Percentiles rank a stretch among this genome's conserved stretches.
Conservation (phyloP, 177 flowering plant species). For the Tripterygium wilfordii region DNA sequence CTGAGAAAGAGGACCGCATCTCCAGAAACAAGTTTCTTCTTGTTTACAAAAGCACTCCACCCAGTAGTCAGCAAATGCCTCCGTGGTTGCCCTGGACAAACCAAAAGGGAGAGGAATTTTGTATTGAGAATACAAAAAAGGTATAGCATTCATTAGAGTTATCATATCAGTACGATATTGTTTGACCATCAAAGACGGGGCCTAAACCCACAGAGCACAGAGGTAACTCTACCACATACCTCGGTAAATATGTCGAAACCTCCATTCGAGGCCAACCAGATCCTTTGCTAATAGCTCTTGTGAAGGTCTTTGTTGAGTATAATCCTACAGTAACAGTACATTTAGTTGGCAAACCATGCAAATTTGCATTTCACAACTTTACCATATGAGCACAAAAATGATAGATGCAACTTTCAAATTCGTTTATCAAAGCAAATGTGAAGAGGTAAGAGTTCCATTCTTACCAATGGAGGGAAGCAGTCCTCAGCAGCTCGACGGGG, state of each 20-base stretch:
- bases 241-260: slow-evolving; percentile 86
- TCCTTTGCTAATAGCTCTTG: slow-evolving; percentile 98
- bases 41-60: slow-evolving; percentile 98
- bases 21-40: slow-evolving; percentile 93
- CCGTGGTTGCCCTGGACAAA: slow-evolving; percentile 78
- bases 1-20: slow-evolving; percentile 98
- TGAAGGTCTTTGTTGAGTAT: slow-evolving; percentile 90
- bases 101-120: not conserved
- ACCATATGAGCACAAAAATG: not conserved
- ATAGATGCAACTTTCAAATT: not conserved
- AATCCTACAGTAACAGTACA: slow-evolving; percentile 52
- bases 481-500: slow-evolving; percentile 99
- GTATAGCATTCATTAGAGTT: too few species aligned
- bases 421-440: not conserved
- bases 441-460: not conserved
- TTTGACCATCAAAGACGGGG: too few species aligned
- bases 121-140: too few species aligned
- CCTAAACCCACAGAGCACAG: too few species aligned
- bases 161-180: too few species aligned
- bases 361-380: not conserved
- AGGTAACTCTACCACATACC: slow-evolving; percentile 34
- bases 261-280: slow-evolving; percentile 88
- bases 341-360: not conserved
- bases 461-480: slow-evolving; percentile 98
- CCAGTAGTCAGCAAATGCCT: slow-evolving; percentile 99